These are phyloP conservation scores for Wallacemonas sp. DNA, from an alignment of 208 protist species.

Conservation along the genomic window DNA sequence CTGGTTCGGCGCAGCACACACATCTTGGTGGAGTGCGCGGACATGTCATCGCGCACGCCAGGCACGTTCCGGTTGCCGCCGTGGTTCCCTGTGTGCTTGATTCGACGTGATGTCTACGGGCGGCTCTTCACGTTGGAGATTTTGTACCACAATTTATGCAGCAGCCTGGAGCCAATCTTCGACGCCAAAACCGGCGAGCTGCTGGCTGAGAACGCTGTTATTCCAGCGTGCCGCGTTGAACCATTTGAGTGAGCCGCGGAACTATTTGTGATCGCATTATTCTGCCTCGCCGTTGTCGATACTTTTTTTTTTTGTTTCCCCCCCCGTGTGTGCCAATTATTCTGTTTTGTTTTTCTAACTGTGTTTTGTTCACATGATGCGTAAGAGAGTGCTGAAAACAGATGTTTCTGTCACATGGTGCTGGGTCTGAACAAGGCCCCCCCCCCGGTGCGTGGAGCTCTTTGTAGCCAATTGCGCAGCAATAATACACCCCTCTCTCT, in stretches of 20 bases:
- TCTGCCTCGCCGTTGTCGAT: neutral
- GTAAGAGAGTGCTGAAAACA: no score
- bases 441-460: no score
- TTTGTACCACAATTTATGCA: constrained; percentile 64
- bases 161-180: constrained; percentile 41
- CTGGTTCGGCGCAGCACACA: constrained; percentile 36
- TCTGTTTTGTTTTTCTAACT: no score
- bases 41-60: constrained; percentile 21
- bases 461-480: no score
- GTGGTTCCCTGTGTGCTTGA: constrained; percentile 48
- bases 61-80: constrained; percentile 42
- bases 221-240: constrained; percentile 49
- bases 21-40: constrained; percentile 63
- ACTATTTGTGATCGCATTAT: neutral
- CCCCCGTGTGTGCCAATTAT: no score
- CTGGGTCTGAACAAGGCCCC: no score
- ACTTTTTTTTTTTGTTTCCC: neutral
- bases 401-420: no score
- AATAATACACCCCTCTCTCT: no score
- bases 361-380: no score
- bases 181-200: constrained; percentile 29
- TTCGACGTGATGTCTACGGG: constrained; percentile 17
- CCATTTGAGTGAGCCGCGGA: constrained; percentile 1
- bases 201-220: constrained; percentile 28
- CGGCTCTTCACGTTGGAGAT: constrained; percentile 73